Evolutionary conservation across 1,284 basidiomycete species (phyloP).

Genomic region (Xerocomus minutiporus): DNA sequence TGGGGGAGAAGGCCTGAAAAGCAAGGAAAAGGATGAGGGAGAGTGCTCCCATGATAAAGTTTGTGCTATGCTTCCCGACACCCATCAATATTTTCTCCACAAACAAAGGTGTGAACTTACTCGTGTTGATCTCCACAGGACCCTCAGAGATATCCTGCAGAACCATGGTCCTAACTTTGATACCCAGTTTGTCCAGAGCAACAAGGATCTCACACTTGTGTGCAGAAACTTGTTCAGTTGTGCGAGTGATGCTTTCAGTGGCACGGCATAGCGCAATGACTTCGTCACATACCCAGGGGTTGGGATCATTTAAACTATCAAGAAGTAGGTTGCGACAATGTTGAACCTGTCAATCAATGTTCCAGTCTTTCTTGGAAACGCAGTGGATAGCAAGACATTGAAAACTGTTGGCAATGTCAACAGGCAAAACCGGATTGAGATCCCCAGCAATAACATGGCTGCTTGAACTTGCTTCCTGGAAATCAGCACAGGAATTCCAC

Average conservation of each 20-base stretch:
- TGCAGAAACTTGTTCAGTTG: rapidly evolving
- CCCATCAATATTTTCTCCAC: not conserved
- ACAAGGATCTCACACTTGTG: not conserved
- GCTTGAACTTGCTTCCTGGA: not conserved
- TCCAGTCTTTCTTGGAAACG: not conserved
- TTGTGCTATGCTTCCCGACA: not conserved
- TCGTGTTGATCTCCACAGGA: not conserved
- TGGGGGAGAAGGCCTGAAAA: not conserved
- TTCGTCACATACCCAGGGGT: not conserved
- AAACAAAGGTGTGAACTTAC: not conserved
- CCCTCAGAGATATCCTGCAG: not conserved
- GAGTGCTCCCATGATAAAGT: not conserved
- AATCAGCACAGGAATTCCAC: not conserved
- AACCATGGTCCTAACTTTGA: not conserved
- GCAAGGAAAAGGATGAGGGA: conserved; percentile 4
- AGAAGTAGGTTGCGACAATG: not conserved
- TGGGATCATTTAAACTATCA: too few relatives aligned
- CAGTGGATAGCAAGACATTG: too few relatives aligned
- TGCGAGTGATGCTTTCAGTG: not conserved
- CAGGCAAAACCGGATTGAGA: not conserved
- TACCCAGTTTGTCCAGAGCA: not conserved
- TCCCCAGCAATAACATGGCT: not conserved
- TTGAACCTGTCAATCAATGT: not conserved
- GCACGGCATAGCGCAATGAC: not conserved
- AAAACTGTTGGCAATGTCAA: too few relatives aligned